Percentiles rank a stretch among this genome's conserved stretches.
These are phyloP conservation scores for Cladosporium oxysporum DNA, from an alignment of 2,329 filamentous ascomycete species.

Conservation along the genomic window DNA sequence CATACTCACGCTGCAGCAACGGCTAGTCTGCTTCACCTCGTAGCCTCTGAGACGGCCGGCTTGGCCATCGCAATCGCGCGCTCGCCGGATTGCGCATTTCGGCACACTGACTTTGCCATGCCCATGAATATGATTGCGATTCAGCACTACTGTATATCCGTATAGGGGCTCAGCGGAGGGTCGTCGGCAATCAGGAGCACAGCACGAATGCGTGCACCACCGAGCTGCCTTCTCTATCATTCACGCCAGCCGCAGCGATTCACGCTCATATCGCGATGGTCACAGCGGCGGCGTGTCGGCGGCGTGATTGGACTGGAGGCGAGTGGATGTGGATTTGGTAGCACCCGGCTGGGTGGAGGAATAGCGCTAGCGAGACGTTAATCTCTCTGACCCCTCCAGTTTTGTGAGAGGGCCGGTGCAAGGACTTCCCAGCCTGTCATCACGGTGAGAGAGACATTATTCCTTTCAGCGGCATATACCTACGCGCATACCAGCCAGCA, in stretches of 20 bases:
- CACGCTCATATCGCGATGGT: neutral
- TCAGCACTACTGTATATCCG: neutral
- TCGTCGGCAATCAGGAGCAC: neutral
- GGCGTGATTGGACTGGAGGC: neutral
- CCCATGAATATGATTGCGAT: neutral
- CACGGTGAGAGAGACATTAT: conserved; percentile 2
- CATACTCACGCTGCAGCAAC: neutral
- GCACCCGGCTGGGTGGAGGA: conserved; percentile 1
- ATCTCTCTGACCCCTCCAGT: conserved; percentile 11
- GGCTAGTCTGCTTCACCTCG: conserved; percentile 1
- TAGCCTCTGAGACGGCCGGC: neutral
- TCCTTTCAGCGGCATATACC: neutral
- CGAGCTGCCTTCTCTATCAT: neutral
- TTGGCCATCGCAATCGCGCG: conserved; percentile 10
- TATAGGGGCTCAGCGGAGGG: neutral
- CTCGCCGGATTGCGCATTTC: neutral
- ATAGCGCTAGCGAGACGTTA: neutral
- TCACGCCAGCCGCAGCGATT: conserved; percentile 1
- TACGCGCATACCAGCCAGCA: neutral
- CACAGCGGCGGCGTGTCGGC: neutral
- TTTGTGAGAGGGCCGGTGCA: neutral
- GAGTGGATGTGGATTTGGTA: neutral
- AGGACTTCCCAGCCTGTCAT: conserved; percentile 13
- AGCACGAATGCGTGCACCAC: neutral
- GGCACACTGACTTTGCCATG: conserved; percentile 12